Percentiles rank a stretch among this genome's conserved stretches.
Conservation (phyloP, 2,329 filamentous ascomycete species). For the Penicillium digitatum region DNA sequence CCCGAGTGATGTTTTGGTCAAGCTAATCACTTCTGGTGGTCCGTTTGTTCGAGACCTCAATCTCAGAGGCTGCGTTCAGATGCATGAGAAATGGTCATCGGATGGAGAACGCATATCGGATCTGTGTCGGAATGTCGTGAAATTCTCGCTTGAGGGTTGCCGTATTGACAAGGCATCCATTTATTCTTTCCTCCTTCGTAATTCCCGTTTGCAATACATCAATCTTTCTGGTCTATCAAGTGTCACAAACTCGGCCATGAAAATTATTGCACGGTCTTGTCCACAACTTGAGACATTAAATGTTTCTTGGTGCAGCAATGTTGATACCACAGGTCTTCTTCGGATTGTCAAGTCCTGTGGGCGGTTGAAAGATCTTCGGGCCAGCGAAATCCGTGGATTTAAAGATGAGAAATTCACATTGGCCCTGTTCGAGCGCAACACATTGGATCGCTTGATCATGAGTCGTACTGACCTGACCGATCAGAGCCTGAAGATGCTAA, state of each 20-base stretch:
- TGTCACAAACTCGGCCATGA: conserved; percentile 76
- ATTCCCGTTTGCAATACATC: conserved; percentile 72
- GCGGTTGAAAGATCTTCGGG: conserved; percentile 72
- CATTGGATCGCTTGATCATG: conserved; percentile 74
- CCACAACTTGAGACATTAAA: conserved; percentile 79
- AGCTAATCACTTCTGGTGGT: conserved; percentile 78
- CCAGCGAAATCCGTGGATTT: conserved; percentile 77
- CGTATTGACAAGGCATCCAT: conserved; percentile 75
- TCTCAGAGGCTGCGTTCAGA: conserved; percentile 82
- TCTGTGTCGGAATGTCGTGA: conserved; percentile 79
- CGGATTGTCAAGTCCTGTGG: conserved; percentile 69
- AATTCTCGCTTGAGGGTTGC: conserved; percentile 84
- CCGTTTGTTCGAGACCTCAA: conserved; percentile 91
- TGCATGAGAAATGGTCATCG: conserved; percentile 73
- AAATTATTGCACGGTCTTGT: conserved; percentile 77
- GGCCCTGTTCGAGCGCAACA: conserved; percentile 74
- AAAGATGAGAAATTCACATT: conserved; percentile 68
- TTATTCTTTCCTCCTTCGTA: conserved; percentile 73
- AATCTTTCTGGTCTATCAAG: conserved; percentile 79
- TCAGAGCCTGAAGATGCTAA: conserved; percentile 65
- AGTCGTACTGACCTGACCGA: conserved; percentile 75
- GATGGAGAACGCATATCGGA: conserved; percentile 67
- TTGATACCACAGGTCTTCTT: conserved; percentile 72
- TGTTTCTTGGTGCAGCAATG: conserved; percentile 86
- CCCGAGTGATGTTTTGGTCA: conserved; percentile 74